Evolutionary conservation across 2,329 filamentous ascomycete species (phyloP), one percentile per base, ranked within the genome.

Genomic region (Fusarium sp.): DNA sequence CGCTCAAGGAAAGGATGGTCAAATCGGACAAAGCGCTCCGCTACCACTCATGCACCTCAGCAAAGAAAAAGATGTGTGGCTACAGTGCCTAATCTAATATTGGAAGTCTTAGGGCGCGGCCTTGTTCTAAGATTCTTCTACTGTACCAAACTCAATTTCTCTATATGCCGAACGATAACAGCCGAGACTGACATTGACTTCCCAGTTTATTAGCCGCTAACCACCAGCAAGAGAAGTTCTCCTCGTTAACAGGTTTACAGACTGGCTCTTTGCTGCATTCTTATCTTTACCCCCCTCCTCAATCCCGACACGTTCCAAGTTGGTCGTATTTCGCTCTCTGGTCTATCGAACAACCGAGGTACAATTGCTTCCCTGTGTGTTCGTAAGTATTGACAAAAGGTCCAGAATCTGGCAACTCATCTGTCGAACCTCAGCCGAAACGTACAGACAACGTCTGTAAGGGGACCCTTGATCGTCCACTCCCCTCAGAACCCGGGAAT

Each of bases 401-500:
- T 32, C 47, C 47, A 55, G 58, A 47, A 21, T 17, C 21, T 40
- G 17, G 20, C 46, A 26, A 38, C 10, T 24, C 24, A 39, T 24
- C 34, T 28, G 21, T 40, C 24, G 36, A 21, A 43, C 20, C 23
- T 56, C 24, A 32, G 36, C 36, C 32, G 20, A 49, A 30, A 34
- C 17, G 17, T 10, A 50, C 28, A 19, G 24, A 32, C 24, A 49
- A 23, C 12, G 19, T 47, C 30, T 28, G 50, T 28, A 38, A 26
- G 24, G 42, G 26, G 40, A 53, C 57, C 57, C 56, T 62, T 46
- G 58, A 55, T 61, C 54, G 32, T 44, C 54, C 56, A 24, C 56
- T 43, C 47, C 42, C 19, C 24, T 26, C 24, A 44, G 38, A 30
- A 44, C 56, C 38, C 12, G 38, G 19, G 24, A 51, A 30, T 15